These are phyloP conservation scores for Anastatica hierochuntica DNA, from an alignment of 345 rosid genomes.

Conservation along the genomic window DNA sequence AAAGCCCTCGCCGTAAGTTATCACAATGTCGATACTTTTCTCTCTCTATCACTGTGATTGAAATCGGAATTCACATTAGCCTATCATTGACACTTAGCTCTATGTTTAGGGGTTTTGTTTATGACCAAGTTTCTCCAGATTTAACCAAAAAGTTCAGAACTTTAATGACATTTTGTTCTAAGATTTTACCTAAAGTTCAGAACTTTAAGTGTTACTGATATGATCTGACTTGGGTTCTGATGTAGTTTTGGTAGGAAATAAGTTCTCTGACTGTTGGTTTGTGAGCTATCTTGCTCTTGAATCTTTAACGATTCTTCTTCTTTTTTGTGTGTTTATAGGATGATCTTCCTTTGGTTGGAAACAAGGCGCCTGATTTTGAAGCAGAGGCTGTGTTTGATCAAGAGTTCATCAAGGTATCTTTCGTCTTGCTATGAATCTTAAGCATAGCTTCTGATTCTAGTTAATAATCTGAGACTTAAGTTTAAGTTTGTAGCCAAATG, in stretches of 20 bases:
- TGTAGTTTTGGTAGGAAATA: background rate
- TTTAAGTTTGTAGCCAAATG: background rate
- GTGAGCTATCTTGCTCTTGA: background rate
- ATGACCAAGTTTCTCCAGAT: background rate
- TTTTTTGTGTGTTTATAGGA: constrained; percentile 29
- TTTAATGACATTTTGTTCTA: constrained; percentile 5
- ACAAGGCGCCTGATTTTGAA: constrained; percentile 77
- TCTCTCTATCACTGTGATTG: background rate
- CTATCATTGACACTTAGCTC: background rate
- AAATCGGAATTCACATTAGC: background rate
- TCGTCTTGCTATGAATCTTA: too few relatives aligned
- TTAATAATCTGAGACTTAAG: too few relatives aligned
- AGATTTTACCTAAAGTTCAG: too few relatives aligned
- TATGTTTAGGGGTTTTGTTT: background rate
- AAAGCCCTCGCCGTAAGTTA: constrained; percentile 47
- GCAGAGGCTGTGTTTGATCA: constrained; percentile 98
- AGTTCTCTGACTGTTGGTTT: background rate
- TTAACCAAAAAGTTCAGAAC: background rate
- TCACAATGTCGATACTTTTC: background rate
- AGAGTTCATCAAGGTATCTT: constrained; percentile 74
- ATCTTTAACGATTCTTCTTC: background rate
- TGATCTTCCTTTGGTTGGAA: constrained; percentile 80
- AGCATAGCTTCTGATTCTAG: too few relatives aligned
- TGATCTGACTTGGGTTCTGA: background rate
- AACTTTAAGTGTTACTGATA: too few relatives aligned